Evolutionary conservation across 1,139 yeast species (phyloP).

Genomic region (Hemisphaericaspora subhashii): DNA sequence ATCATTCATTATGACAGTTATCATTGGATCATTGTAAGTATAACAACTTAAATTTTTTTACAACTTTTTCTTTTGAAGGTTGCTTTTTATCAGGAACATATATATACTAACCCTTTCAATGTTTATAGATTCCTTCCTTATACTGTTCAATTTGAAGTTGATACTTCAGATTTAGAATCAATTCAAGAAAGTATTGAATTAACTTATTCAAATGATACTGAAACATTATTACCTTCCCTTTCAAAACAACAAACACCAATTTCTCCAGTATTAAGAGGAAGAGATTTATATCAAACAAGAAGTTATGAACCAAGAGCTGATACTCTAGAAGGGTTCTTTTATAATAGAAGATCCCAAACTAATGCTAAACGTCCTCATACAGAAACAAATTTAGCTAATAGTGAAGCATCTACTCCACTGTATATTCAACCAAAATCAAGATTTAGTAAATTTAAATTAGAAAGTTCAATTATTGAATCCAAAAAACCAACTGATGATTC

Average conservation of each 20-base stretch:
- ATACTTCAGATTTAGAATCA: conserved; percentile 9
- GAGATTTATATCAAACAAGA: conserved; percentile 8
- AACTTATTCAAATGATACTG: conserved; percentile 10
- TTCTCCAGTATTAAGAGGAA: conserved; percentile 9
- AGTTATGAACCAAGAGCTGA: conserved; percentile 14
- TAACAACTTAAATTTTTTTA: neutral
- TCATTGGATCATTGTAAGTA: conserved; percentile 64
- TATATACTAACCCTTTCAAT: too few species aligned
- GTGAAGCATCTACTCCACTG: conserved; percentile 11
- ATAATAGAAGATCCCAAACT: conserved; percentile 10
- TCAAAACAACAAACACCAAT: conserved; percentile 14
- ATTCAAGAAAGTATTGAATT: conserved; percentile 9
- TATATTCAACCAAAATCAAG: conserved; percentile 50
- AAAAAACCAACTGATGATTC: conserved; percentile 30
- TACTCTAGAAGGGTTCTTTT: conserved; percentile 33
- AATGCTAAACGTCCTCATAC: conserved; percentile 1
- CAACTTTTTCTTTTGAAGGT: neutral
- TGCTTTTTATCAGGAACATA: neutral
- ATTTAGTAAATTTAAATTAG: conserved; percentile 21
- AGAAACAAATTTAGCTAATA: neutral
- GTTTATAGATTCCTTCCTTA: conserved; percentile 60
- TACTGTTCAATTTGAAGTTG: conserved; percentile 67
- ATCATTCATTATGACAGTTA: conserved; percentile 47
- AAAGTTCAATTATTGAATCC: conserved; percentile 41
- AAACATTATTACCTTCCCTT: conserved; percentile 22